Percentiles rank a stretch among this genome's conserved stretches.
phyloP scores from a whole-genome alignment of 176 grass and related monocot genomes.

The Avena eriantha region DNA sequence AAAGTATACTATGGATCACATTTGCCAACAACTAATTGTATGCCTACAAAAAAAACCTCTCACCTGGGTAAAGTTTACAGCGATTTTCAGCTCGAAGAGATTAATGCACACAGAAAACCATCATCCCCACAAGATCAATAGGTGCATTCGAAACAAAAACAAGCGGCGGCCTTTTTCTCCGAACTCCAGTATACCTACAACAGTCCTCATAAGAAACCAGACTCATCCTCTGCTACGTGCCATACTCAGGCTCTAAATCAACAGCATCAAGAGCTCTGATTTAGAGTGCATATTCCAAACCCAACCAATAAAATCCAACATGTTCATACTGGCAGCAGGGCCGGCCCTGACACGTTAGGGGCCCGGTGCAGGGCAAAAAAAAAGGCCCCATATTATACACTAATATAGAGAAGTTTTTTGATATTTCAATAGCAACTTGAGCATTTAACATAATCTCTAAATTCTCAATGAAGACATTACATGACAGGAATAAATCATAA shows the following conservation, averaged over 20 bases:
- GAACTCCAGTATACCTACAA: constrained; percentile 1
- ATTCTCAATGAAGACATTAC: no score
- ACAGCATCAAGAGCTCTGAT: constrained; percentile 40
- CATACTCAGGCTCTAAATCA: constrained; percentile 48
- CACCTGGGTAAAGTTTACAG: constrained; percentile 29
- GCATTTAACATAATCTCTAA: no score
- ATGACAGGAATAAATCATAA: no score
- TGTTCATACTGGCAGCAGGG: constrained; percentile 32
- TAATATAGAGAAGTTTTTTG: no score
- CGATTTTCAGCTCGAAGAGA: constrained; percentile 51
- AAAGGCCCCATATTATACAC: no score
- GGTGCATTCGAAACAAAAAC: constrained; percentile 43
- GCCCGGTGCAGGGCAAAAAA: no score
- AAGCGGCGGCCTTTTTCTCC: constrained; percentile 53
- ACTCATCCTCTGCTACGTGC: constrained; percentile 46
- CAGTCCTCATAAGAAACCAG: constrained; percentile 51
- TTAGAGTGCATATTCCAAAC: constrained; percentile 54
- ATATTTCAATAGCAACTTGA: no score
- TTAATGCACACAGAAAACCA: constrained; percentile 40
- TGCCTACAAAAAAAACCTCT: not conserved
- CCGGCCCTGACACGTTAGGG: no score
- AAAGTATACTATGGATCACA: not conserved
- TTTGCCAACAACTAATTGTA: not conserved
- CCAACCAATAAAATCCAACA: constrained; percentile 57
- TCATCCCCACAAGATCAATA: constrained; percentile 45